These are phyloP conservation scores for Skeletonema potamos DNA, from an alignment of 108 stramenopile species.

Conservation along the genomic window DNA sequence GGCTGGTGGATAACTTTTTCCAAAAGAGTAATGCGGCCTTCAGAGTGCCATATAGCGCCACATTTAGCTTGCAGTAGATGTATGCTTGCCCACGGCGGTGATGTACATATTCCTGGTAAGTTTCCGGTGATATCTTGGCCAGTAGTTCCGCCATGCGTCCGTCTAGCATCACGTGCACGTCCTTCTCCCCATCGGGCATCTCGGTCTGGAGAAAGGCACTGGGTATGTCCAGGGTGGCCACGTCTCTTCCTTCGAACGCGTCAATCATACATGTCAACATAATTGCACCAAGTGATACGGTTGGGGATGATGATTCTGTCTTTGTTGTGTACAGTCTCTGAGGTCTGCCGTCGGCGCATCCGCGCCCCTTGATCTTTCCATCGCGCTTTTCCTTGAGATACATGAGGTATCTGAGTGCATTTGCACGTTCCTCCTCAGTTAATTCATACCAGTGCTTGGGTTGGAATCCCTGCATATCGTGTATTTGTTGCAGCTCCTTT, in stretches of 20 bases:
- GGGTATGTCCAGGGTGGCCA: constrained; percentile 49
- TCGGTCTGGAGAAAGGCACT: constrained; percentile 51
- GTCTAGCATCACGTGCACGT: constrained; percentile 9
- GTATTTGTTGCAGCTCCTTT: constrained; percentile 53
- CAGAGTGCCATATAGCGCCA: constrained; percentile 15
- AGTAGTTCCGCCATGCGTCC: constrained; percentile 35
- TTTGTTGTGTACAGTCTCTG: constrained; percentile 2
- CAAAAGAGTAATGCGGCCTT: constrained; percentile 3
- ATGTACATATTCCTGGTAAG: constrained; percentile 20
- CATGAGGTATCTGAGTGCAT: constrained; percentile 32
- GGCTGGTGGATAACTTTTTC: background rate
- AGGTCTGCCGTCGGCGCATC: constrained; percentile 20
- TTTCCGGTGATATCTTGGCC: constrained; percentile 13
- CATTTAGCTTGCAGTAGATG: background rate
- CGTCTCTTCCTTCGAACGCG: constrained; percentile 47
- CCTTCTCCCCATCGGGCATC: constrained; percentile 22
- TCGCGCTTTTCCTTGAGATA: constrained; percentile 34
- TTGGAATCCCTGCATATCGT: constrained; percentile 22
- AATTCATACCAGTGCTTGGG: constrained; percentile 18
- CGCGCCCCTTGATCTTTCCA: constrained; percentile 32
- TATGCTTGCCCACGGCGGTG: background rate
- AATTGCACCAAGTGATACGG: background rate
- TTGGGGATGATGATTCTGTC: background rate
- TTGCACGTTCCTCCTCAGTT: constrained; percentile 17
- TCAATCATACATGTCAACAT: constrained; percentile 42